Evolutionary conservation across 306 rosid species (phyloP).

Genomic region (Fragaria iinumae): DNA sequence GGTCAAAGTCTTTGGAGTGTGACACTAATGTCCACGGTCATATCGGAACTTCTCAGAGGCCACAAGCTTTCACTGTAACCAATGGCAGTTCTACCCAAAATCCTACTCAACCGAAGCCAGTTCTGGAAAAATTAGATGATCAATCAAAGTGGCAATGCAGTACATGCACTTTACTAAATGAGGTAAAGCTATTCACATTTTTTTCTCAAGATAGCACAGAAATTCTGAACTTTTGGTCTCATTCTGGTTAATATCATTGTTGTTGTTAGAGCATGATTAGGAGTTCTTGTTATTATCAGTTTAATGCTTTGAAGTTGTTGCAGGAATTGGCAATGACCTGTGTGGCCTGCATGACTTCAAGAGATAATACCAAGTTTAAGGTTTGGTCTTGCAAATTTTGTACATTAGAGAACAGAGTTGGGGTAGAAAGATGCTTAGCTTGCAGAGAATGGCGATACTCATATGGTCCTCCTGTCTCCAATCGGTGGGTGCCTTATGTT

Average conservation of each 20-base stretch:
- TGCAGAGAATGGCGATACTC: slow-evolving; percentile 64
- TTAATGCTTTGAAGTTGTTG: slow-evolving; percentile 12
- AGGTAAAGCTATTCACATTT: slow-evolving; percentile 28
- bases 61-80: slow-evolving; percentile 15
- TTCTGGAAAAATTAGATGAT: slow-evolving; percentile 25
- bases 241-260: not conserved
- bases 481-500: slow-evolving; percentile 25
- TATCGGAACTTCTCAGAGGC: slow-evolving; percentile 29
- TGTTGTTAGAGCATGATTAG: not conserved
- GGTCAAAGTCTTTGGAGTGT: slow-evolving; percentile 36
- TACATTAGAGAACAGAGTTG: slow-evolving; percentile 46
- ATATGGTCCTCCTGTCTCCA: slow-evolving; percentile 42
- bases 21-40: slow-evolving; percentile 26
- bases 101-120: slow-evolving; percentile 9
- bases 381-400: slow-evolving; percentile 65
- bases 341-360: slow-evolving; percentile 43
- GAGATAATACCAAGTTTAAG: slow-evolving; percentile 28
- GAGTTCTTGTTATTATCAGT: not conserved
- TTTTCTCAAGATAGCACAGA: not conserved
- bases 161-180: slow-evolving; percentile 46
- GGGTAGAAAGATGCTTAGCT: slow-evolving; percentile 48
- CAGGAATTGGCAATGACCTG: slow-evolving; percentile 43
- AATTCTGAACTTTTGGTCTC: not conserved
- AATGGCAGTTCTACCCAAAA: slow-evolving; percentile 20
- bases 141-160: slow-evolving; percentile 46